Base-by-base conservation (phyloP, 2,329 filamentous ascomycete genomes). In the Verticillium zaregamsianum region DNA sequence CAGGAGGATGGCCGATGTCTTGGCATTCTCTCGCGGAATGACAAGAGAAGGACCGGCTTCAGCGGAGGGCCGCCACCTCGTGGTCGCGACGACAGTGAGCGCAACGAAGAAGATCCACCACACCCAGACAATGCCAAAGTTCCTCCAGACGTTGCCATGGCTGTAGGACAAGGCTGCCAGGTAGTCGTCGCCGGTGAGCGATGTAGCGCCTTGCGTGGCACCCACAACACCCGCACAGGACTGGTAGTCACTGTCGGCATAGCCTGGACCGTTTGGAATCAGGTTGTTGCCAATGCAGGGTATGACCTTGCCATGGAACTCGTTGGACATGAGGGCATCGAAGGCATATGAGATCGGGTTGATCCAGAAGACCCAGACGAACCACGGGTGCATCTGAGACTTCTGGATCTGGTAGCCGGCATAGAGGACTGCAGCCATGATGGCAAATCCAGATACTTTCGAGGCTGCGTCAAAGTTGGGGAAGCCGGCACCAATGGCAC, bases 321-420 rank as follows among this genome's bases (percentile, higher is more conserved):
- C 90, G 67, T 92, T 92, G 0, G 86, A 79, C 68, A 92, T 79
- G 0, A 93, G 72, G 0, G 83, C 83, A 65, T 91, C 86, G 62
- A 91, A 92, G 0, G 80, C 86, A 62, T 91, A 92, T 0, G 89
- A 84, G 3, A 92, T 75, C 0, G 89, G 89, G 65, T 90, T 82
- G 25, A 89, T 82, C 83, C 85, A 88, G 64, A 81, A 87, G 3
- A 89, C 70, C 86, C 86, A 89, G 3, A 78, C 74, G 28, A 89
- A 82, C 85, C 85, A 89, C 0, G 82, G 81, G 49, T 86, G 83
- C 86, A 89, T 88, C 63, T 84, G 76, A 25, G 79, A 80, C 28
- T 86, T 85, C 5, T 79, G 80, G 61, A 89, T 88, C 69, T 88
- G 78, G 70, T 86, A 90, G 15, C 87, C 87, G 3, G 81, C 86